Evolutionary conservation across 805 yeast genomes (phyloP).

Genomic region (Metschnikowia lochheadii): DNA sequence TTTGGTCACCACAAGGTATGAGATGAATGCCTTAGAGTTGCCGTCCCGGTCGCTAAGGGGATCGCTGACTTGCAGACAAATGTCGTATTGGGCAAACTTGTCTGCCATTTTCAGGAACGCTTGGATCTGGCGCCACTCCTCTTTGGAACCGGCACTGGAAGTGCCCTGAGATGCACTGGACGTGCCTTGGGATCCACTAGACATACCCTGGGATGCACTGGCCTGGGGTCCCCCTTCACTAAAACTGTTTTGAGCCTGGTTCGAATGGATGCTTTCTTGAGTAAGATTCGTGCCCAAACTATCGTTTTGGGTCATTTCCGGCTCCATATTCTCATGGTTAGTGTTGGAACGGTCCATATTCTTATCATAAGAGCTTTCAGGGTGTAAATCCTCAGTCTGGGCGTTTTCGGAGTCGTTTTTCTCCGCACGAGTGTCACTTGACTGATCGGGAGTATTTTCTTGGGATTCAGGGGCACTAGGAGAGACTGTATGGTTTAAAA

Average conservation of each 20-base stretch:
- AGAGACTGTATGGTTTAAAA: neutral
- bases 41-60: constrained; percentile 68
- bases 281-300: neutral
- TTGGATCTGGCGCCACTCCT: neutral
- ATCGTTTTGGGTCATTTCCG: neutral
- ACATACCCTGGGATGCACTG: neutral
- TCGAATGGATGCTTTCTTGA: neutral
- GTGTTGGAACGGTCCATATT: too few relatives aligned
- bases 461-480: neutral
- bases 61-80: constrained; percentile 40
- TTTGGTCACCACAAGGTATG: constrained; percentile 62
- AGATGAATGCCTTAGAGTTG: constrained; percentile 70
- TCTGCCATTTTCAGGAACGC: constrained; percentile 12
- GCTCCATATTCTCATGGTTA: too few relatives aligned
- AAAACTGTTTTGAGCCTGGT: too few relatives aligned
- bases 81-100: constrained; percentile 12
- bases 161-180: neutral
- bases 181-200: too few relatives aligned
- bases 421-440: too few relatives aligned
- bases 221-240: neutral
- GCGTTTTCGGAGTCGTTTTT: too few relatives aligned
- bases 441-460: neutral
- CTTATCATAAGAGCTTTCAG: too few relatives aligned
- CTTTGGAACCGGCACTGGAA: neutral
- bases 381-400: too few relatives aligned